Evolutionary conservation across 2,329 filamentous ascomycete genomes (phyloP).

Genomic region (Paramyrothecium roridum): DNA sequence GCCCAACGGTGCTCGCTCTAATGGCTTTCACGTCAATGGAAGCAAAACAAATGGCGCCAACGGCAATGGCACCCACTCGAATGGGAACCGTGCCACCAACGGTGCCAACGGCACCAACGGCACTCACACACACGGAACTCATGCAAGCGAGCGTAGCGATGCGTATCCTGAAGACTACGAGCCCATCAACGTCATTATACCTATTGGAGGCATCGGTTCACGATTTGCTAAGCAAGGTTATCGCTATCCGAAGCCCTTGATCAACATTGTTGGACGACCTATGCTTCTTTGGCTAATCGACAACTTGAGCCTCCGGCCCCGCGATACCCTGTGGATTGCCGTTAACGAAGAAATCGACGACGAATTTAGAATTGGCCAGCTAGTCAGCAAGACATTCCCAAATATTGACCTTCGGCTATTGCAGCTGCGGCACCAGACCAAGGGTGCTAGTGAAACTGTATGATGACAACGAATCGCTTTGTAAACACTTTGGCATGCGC

Average conservation of each 20-base stretch:
- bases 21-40: too few species aligned
- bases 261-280: slow-evolving; percentile 26
- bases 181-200: slow-evolving; percentile 26
- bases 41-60: neutral
- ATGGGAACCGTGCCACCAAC: too few species aligned
- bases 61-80: neutral
- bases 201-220: slow-evolving; percentile 26
- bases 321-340: slow-evolving; percentile 25
- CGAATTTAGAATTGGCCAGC: slow-evolving; percentile 22
- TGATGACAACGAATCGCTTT: neutral
- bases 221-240: slow-evolving; percentile 25
- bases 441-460: slow-evolving; percentile 24
- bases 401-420: slow-evolving; percentile 18
- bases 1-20: too few species aligned
- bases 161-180: slow-evolving; percentile 1
- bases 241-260: slow-evolving; percentile 25
- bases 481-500: neutral
- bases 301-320: slow-evolving; percentile 16
- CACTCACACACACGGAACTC: too few species aligned
- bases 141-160: too few species aligned
- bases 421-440: slow-evolving; percentile 21
- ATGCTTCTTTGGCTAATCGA: slow-evolving; percentile 27
- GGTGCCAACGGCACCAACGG: too few species aligned
- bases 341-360: slow-evolving; percentile 24
- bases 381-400: slow-evolving; percentile 19